Conservation (phyloP, 495 filamentous ascomycete genomes). For the Podospora conica region DNA sequence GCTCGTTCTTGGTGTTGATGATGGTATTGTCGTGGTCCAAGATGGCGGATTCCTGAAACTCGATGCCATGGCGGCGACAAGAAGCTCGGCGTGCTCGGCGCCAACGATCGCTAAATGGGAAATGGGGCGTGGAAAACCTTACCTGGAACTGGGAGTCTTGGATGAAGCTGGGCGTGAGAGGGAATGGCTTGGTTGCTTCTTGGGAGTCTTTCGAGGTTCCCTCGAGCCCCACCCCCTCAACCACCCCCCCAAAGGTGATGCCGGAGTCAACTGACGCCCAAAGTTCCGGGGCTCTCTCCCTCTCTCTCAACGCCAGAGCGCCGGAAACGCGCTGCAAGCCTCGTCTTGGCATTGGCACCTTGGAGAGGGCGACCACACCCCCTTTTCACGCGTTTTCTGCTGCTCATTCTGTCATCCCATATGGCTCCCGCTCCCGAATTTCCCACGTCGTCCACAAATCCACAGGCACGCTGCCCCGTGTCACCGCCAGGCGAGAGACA, state of each 20-base stretch:
- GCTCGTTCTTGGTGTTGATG: neutral
- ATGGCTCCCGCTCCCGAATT: conserved; percentile 10
- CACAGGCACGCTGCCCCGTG: conserved; percentile 1
- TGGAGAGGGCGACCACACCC: neutral
- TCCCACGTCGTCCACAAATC: conserved; percentile 1
- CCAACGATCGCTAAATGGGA: neutral
- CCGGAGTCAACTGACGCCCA: neutral
- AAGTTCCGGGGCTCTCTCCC: neutral
- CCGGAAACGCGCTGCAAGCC: conserved; percentile 9
- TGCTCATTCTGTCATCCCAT: neutral
- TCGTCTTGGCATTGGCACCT: conserved; percentile 1
- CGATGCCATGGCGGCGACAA: conserved; percentile 1
- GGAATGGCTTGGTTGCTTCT: neutral
- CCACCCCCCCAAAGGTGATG: neutral
- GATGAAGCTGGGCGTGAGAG: neutral
- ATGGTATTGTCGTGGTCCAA: neutral
- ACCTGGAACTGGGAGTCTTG: neutral
- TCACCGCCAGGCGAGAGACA: neutral
- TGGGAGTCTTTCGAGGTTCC: neutral
- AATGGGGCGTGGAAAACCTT: neutral
- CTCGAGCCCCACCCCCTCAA: neutral
- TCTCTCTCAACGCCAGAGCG: neutral
- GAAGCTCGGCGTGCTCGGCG: conserved; percentile 1
- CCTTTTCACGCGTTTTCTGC: neutral
- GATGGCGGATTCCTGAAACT: neutral